phyloP scores from a whole-genome alignment of 164 flowering plant species.

The Annona squamosa region DNA sequence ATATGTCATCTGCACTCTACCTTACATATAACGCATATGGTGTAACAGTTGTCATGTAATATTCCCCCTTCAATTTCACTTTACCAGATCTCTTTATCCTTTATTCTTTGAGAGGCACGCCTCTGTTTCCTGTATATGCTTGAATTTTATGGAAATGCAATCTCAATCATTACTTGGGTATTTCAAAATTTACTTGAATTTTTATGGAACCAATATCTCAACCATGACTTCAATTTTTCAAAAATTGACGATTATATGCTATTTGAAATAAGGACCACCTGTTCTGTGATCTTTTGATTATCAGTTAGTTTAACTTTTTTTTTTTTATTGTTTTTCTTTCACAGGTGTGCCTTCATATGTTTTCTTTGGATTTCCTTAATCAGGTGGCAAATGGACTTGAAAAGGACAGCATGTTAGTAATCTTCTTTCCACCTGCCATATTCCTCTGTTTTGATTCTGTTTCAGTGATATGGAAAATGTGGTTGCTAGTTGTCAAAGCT shows the following conservation, averaged over 20 bases:
- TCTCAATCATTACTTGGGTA: no score
- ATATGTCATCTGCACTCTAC: neutral
- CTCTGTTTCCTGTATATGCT: no score
- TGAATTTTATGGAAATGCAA: no score
- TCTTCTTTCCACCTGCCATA: neutral
- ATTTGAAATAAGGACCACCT: neutral
- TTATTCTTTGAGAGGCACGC: no score
- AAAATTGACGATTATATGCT: neutral
- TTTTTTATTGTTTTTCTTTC: conserved; percentile 12
- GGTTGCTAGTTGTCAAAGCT: neutral
- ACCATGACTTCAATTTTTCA: no score
- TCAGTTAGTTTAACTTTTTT: neutral
- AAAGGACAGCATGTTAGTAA: conserved; percentile 86
- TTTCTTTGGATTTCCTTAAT: conserved; percentile 82
- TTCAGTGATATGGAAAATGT: neutral
- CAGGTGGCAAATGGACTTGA: conserved; percentile 94
- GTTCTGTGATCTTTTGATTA: neutral
- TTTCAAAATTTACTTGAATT: no score
- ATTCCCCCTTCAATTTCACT: no score
- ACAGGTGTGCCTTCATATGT: conserved; percentile 98
- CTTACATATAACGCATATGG: neutral
- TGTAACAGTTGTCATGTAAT: no score
- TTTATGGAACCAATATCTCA: no score
- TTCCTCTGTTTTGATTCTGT: neutral
- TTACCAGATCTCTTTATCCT: no score